Percentiles rank a stretch among this genome's conserved stretches.
These are phyloP conservation scores for Sophora flavescens DNA, from an alignment of 306 rosid species.

Conservation along the genomic window DNA sequence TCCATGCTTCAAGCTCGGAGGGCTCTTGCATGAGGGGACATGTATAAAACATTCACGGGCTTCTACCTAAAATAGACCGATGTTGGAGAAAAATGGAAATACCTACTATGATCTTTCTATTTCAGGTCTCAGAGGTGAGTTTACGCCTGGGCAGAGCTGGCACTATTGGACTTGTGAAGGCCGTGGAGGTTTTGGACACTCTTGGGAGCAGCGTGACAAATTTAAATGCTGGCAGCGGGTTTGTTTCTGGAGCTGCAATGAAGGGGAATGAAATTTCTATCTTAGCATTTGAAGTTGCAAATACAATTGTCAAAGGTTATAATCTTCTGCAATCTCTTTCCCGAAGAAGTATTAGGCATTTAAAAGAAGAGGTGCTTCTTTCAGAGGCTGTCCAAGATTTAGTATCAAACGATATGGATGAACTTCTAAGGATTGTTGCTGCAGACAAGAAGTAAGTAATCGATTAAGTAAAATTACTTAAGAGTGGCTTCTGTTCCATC, in stretches of 20 bases:
- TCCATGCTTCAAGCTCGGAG: neutral
- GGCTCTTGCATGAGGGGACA: neutral
- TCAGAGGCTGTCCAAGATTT: conserved; percentile 72
- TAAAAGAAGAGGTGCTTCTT: conserved; percentile 74
- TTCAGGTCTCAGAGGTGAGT: conserved; percentile 81
- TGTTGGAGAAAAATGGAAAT: conserved; percentile 34
- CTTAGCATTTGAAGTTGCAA: conserved; percentile 85
- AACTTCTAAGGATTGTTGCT: conserved; percentile 68
- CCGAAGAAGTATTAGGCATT: conserved; percentile 52
- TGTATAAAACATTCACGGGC: neutral
- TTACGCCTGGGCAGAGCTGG: conserved; percentile 74
- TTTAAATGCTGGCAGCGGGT: conserved; percentile 71
- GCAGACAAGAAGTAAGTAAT: conserved; percentile 72
- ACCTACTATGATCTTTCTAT: conserved; percentile 30
- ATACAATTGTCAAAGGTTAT: conserved; percentile 77
- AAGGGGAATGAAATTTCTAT: conserved; percentile 80
- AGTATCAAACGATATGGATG: conserved; percentile 71
- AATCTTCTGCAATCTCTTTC: conserved; percentile 79
- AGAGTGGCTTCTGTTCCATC: conserved; percentile 16
- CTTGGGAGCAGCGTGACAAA: conserved; percentile 89
- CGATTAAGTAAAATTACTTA: conserved; percentile 19
- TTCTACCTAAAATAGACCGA: conserved; percentile 15
- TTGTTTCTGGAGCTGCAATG: conserved; percentile 60
- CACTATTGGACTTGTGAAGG: conserved; percentile 66
- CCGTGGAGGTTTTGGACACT: conserved; percentile 82